Base-by-base conservation (phyloP, 495 filamentous ascomycete genomes). In the Tricharina praecox region DNA sequence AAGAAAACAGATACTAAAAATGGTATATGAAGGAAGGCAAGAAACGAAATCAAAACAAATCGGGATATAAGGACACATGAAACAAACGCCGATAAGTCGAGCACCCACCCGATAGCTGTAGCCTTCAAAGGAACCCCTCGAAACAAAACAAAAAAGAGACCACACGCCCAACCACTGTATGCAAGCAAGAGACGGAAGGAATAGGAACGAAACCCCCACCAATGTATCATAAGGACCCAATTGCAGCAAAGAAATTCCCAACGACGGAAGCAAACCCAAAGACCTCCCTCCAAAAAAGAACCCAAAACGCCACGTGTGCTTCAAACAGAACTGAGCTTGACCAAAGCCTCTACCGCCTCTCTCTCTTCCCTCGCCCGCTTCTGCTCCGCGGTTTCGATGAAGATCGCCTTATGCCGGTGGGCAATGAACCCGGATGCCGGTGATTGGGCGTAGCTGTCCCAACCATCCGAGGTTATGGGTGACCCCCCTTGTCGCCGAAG, bases 401-500 rank as follows among this genome's bases (percentile, higher is more conserved):
- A 46, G 49, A 47, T 50, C 28, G 36, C 42, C 34, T 50, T 51
- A 45, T 43, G 46, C n/a, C n/a, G n/a, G 37, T 42, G 42, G 46
- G 44, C 40, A 33, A 53, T 44, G 42, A 50, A 49, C 15, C 48
- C 51, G 23, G 50, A 54, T 26, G 52, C 44, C 28, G 55, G 55
- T 23, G 50, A 54, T 20, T 48, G 35, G n/a, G 38, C 30, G 47
- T 53, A 48, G 30, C 50, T 49, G 28, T 49, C 51, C 23, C 47
- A 60, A 5, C 53, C 58, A n/a, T 60, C 54, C 30, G 53, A 54
- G 23, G 53, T 57, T 34, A 54, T 52, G n/a, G 58, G 58, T 5
- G 53, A 54, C 13, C 46, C 58, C 35, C 51, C 58, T 21, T 61
- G 53, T 34, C 51, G 43, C 25, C 88, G 78, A 50, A 94, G 71